These are phyloP conservation scores for Gardenia jasminoides DNA, from an alignment of 257 asterid genomes.

Conservation along the genomic window DNA sequence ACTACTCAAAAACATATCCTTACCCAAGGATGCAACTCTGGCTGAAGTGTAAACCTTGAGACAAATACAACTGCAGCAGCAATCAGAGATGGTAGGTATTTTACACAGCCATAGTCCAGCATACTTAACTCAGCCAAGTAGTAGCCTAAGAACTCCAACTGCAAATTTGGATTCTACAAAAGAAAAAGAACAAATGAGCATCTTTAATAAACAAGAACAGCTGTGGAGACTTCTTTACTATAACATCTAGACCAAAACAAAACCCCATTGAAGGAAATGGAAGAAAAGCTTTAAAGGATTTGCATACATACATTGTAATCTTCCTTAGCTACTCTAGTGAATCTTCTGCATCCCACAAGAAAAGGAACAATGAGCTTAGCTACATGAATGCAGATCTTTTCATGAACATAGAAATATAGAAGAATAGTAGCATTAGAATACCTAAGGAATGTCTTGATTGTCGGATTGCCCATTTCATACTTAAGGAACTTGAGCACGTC, in stretches of 20 bases:
- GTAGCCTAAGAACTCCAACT: constrained; percentile 76
- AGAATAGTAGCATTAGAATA: constrained; percentile 10
- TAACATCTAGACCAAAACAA: background rate
- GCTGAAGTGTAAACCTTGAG: constrained; percentile 62
- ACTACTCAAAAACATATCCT: background rate
- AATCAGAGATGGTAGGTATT: constrained; percentile 75
- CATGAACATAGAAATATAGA: background rate
- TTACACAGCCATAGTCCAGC: constrained; percentile 66
- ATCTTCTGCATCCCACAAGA: constrained; percentile 44
- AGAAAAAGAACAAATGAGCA: constrained; percentile 20
- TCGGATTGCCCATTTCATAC: constrained; percentile 87
- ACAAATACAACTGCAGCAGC: constrained; percentile 81
- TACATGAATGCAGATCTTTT: constrained; percentile 2
- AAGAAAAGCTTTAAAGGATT: background rate
- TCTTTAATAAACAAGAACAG: background rate
- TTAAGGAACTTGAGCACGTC: constrained; percentile 68
- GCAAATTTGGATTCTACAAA: constrained; percentile 47
- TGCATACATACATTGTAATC: constrained; percentile 45
- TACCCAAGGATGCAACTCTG: constrained; percentile 78
- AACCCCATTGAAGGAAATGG: background rate
- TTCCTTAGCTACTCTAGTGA: constrained; percentile 52
- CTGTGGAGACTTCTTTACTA: background rate
- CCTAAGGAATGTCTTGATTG: constrained; percentile 78
- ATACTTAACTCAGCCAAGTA: constrained; percentile 79
- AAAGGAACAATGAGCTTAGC: constrained; percentile 12